phyloP scores from a whole-genome alignment of 768 basidiomycete genomes.

The Boletus barrowsii region DNA sequence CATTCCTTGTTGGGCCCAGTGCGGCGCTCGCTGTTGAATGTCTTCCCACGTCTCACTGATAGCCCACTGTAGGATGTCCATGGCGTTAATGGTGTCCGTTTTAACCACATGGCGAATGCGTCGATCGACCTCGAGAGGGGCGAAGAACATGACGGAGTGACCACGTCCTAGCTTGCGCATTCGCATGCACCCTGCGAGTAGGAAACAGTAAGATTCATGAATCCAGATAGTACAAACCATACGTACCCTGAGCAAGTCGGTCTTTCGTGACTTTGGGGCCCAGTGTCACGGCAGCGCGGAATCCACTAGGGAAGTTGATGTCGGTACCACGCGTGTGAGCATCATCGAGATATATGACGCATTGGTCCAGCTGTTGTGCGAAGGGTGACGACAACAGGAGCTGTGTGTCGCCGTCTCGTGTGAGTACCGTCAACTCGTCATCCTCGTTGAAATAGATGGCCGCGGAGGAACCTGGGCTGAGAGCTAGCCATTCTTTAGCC shows the following conservation, averaged over 20 bases:
- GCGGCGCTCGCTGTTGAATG: slow-evolving; percentile 37
- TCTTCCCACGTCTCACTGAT: slow-evolving; percentile 44
- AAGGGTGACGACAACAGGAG: slow-evolving; percentile 33
- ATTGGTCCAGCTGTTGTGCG: slow-evolving; percentile 32
- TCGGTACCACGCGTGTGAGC: slow-evolving; percentile 20
- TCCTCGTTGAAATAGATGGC: slow-evolving; percentile 34
- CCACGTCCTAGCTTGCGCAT: slow-evolving; percentile 49
- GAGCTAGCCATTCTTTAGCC: slow-evolving; percentile 39
- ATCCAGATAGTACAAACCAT: background rate
- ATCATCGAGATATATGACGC: slow-evolving; percentile 19
- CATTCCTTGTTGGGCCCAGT: slow-evolving; percentile 45
- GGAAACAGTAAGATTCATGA: background rate
- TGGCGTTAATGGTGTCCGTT: slow-evolving; percentile 12
- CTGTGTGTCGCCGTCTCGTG: slow-evolving; percentile 28
- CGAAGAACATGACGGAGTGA: slow-evolving; percentile 49
- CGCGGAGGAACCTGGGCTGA: slow-evolving; percentile 16
- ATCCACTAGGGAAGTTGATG: slow-evolving; percentile 13
- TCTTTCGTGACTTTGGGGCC: slow-evolving; percentile 17
- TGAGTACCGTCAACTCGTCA: slow-evolving; percentile 35
- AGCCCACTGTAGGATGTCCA: slow-evolving; percentile 43
- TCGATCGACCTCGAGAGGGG: slow-evolving; percentile 43
- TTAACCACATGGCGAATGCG: slow-evolving; percentile 32
- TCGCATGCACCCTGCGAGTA: slow-evolving; percentile 48
- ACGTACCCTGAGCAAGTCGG: slow-evolving; percentile 16
- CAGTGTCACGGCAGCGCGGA: slow-evolving; percentile 16